Evolutionary conservation across 1,139 yeast genomes (phyloP), one percentile per base, ranked within the genome.

Genomic region (Saccharomyces hybrid): DNA sequence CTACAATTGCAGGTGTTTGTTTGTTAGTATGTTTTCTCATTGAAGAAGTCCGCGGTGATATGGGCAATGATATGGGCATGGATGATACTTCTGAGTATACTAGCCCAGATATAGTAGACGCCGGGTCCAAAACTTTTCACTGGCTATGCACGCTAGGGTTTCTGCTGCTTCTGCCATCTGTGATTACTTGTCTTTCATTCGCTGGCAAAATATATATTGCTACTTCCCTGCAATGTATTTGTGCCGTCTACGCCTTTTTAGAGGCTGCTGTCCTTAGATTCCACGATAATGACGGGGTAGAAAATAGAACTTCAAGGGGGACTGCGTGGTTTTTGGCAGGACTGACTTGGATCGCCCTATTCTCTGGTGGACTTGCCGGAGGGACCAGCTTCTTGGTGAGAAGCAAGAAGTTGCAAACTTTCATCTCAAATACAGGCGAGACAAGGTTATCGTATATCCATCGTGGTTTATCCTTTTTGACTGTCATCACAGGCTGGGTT

Each of bases 281-380:
- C 64, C 84, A 87, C 0, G 91, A 85, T 66, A 72, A 73, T 25
- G 76, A 79, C 54, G 83, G 83, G 51, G 82, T 83, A 57, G 91
- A 85, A 64, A 84, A 83, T 66, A 70, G 79, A 57, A 81, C 88
- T 1, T 80, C 86, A 26, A 75, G 80, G 56, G 89, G 88, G 0
- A 80, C 89, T 1, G 79, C 81, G 13, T 80, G 85, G 83, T 80
- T 83, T 61, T 69, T 84, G 47, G 68, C 78, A 27, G 64, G 78
- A 13, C 70, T 82, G 41, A 72, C 78, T 48, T 78, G 78, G 2
- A 60, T 70, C 1, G 75, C 81, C 0, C 72, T 83, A 1, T 78
- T 83, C 55, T 62, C 79, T 32, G 90, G 88, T 0, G 74, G 79
- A 11, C 62, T 81, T 13, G 71, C 82, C 41, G 78, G 79, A 38